Evolutionary conservation across 805 yeast genomes (phyloP).

Genomic region (Ogataea paraovalis): DNA sequence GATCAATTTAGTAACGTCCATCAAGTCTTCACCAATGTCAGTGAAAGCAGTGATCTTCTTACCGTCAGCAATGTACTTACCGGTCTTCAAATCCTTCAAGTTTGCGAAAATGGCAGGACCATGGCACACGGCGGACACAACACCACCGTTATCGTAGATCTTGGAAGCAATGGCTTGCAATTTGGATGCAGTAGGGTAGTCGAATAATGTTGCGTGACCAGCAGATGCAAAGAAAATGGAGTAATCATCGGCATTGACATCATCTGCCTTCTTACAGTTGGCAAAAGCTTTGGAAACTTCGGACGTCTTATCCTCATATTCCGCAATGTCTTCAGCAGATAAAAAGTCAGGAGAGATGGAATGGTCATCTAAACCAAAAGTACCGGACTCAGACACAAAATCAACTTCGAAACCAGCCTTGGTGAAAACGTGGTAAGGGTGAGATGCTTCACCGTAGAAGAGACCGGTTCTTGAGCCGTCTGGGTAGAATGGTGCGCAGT

Average conservation of each 20-base stretch:
- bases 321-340: slow-evolving; percentile 40
- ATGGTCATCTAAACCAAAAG: slow-evolving; percentile 54
- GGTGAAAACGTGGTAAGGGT: slow-evolving; percentile 49
- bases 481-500: slow-evolving; percentile 44
- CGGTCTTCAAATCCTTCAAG: slow-evolving; percentile 38
- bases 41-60: slow-evolving; percentile 60
- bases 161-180: slow-evolving; percentile 43
- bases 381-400: slow-evolving; percentile 57
- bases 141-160: slow-evolving; percentile 49
- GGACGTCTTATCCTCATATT: slow-evolving; percentile 36
- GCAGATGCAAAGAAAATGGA: slow-evolving; percentile 57
- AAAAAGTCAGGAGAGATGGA: slow-evolving; percentile 41
- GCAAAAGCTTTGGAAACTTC: slow-evolving; percentile 37
- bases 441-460: slow-evolving; percentile 54
- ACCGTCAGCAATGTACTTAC: slow-evolving; percentile 45
- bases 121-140: slow-evolving; percentile 64
- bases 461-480: slow-evolving; percentile 63
- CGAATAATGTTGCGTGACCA: slow-evolving; percentile 62
- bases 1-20: slow-evolving; percentile 28
- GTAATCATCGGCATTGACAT: slow-evolving; percentile 45
- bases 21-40: slow-evolving; percentile 44
- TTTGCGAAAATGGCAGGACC: slow-evolving; percentile 60
- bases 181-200: slow-evolving; percentile 39
- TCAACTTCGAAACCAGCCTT: slow-evolving; percentile 50
- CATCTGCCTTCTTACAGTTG: slow-evolving; percentile 43